Evolutionary conservation across 2,329 filamentous ascomycete genomes (phyloP).

Genomic region (Colletotrichum caudatum): DNA sequence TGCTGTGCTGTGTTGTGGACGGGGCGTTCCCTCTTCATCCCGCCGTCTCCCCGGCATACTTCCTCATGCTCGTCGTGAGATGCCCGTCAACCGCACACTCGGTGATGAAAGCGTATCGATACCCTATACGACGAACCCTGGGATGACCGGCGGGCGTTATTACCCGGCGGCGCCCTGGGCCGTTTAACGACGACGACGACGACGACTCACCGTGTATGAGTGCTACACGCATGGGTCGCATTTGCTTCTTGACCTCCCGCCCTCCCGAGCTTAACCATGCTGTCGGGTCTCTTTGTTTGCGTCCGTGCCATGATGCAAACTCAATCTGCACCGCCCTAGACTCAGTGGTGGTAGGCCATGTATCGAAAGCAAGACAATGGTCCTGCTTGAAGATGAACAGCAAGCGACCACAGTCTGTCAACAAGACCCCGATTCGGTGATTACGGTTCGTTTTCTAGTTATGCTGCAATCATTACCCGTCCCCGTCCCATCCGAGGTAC

Average conservation of each 20-base stretch:
- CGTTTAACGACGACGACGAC: not conserved
- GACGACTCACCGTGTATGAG: too few relatives aligned
- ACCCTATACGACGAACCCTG: not conserved
- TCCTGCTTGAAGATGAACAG: not conserved
- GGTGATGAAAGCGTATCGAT: not conserved
- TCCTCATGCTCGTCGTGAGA: not conserved
- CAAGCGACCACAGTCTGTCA: not conserved
- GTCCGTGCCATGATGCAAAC: not conserved
- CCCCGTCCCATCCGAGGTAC: not conserved
- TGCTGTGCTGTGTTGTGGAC: not conserved
- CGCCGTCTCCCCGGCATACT: not conserved
- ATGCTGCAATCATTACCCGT: slow-evolving; percentile 25
- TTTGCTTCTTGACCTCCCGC: slow-evolving; percentile 7
- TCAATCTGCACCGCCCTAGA: too few relatives aligned
- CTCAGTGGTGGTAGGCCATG: not conserved
- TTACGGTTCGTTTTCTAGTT: not conserved
- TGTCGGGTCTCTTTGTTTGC: not conserved
- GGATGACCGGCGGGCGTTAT: slow-evolving; percentile 2
- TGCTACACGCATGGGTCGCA: not conserved
- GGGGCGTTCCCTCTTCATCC: not conserved
- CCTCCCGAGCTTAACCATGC: not conserved
- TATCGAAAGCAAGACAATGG: not conserved
- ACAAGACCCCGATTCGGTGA: not conserved
- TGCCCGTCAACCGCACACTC: not conserved
- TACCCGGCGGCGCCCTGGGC: not conserved